Evolutionary conservation across 23 red algal species (phyloP), one percentile per base, ranked within the genome.

Genomic region (Cyanidiococcus yangmingshanensis): DNA sequence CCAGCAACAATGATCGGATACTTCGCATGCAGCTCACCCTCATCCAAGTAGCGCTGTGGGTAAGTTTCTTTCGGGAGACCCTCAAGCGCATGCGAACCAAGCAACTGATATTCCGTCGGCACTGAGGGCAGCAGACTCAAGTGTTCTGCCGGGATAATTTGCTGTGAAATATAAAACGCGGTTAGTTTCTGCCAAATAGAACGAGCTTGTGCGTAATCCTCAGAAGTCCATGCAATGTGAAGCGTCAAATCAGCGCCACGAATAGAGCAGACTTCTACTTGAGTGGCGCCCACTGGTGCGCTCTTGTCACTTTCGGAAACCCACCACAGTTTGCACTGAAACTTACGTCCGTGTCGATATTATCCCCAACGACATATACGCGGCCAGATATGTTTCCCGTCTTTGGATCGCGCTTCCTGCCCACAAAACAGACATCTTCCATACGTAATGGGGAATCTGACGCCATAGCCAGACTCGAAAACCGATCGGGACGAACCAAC

Each of bases 311-410:
- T n/a, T n/a, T n/a, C n/a, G n/a, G n/a, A n/a, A n/a, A n/a, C n/a
- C n/a, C n/a, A n/a, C n/a, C n/a, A n/a, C n/a, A n/a, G n/a, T n/a
- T n/a, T n/a, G 40, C n/a, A 79, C 41, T 37, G 51, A 67, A 29
- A 83, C 75, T 41, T 79, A 90, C 86, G 83, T 96, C 92, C 31
- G 92, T 96, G 58, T 96, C 92, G 34, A 96, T 96, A 77, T 96
- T 96, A 75, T 96, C 87, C 54, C 82, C 35, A 0, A 90, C 87
- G 1, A 96, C 92, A 38, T 79, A 96, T 30, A 96, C 92, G 15
- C 33, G 41, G 37, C 92, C 92, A 3, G 75, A 58, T 33, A 96
- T 84, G 39, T 87, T 68, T 27, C 90, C 90, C n/a, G 63, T 71
- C 63, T 32, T 29, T 24, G 57, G 58, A 68, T 45, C 34, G 21